Percentiles rank a stretch among this genome's conserved stretches.
Evolutionary conservation across 768 basidiomycete genomes (phyloP).

Genomic region (Serendipita sp.): DNA sequence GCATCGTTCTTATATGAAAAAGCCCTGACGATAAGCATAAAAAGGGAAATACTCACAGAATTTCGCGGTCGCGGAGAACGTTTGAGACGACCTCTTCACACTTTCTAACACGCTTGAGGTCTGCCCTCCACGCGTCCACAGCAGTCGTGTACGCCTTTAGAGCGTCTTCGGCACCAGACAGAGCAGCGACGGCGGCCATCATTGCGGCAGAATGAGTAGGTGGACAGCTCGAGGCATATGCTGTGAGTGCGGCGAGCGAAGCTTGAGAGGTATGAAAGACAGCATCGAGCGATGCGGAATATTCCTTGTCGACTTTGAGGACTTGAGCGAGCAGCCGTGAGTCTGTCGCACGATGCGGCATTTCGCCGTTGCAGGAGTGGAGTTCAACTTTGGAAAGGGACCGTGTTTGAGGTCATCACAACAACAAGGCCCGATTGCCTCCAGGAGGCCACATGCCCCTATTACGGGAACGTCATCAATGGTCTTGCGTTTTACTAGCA

Average conservation of each 20-base stretch:
- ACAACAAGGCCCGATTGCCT: background rate
- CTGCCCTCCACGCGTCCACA: slow-evolving; percentile 49
- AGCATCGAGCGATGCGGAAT: slow-evolving; percentile 39
- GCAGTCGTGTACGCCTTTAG: slow-evolving; percentile 40
- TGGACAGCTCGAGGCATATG: slow-evolving; percentile 53
- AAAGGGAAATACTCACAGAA: slow-evolving; percentile 38
- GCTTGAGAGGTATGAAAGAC: slow-evolving; percentile 43
- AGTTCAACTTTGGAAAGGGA: background rate
- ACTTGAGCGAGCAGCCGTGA: slow-evolving; percentile 55
- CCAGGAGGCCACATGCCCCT: background rate
- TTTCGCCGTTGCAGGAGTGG: slow-evolving; percentile 15
- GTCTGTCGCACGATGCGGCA: slow-evolving; percentile 62
- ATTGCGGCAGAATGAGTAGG: slow-evolving; percentile 37
- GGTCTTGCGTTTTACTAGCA: background rate
- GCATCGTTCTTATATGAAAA: background rate
- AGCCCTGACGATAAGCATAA: background rate
- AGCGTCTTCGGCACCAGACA: slow-evolving; percentile 53
- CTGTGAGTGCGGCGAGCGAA: slow-evolving; percentile 47
- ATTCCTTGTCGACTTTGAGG: slow-evolving; percentile 53
- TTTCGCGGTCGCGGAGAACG: slow-evolving; percentile 60
- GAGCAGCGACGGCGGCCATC: slow-evolving; percentile 33
- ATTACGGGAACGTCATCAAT: background rate
- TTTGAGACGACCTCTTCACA: slow-evolving; percentile 60
- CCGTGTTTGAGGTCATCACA: background rate
- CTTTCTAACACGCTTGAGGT: slow-evolving; percentile 40